Evolutionary conservation across 306 rosid genomes (phyloP).

Genomic region (Cicer arietinum): DNA sequence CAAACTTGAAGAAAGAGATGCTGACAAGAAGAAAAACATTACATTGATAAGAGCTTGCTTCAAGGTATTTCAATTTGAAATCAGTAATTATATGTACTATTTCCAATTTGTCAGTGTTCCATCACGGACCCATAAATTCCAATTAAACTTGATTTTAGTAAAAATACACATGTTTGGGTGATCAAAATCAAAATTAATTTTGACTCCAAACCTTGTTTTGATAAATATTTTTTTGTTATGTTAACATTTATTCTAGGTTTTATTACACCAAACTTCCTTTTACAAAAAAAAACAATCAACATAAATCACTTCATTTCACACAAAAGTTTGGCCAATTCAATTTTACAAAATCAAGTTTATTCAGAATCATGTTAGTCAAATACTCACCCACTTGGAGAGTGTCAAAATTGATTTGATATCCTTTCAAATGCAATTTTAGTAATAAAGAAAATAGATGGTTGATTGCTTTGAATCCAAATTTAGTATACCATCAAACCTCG

Average conservation of each 20-base stretch:
- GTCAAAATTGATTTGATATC: background rate
- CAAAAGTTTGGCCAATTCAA: background rate
- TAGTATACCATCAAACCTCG: background rate
- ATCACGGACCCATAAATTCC: too few species aligned
- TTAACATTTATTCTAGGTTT: background rate
- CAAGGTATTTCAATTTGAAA: too few species aligned
- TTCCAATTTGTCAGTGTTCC: too few species aligned
- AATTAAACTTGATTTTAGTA: background rate
- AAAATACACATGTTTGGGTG: background rate
- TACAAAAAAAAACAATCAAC: background rate
- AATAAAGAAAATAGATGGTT: background rate
- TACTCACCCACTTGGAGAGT: slow-evolving; percentile 9
- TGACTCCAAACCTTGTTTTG: background rate
- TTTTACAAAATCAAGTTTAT: slow-evolving; percentile 11
- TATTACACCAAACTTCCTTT: background rate
- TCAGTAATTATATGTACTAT: too few species aligned
- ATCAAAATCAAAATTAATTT: background rate
- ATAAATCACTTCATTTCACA: background rate
- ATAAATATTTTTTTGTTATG: background rate
- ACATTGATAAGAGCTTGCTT: too few species aligned
- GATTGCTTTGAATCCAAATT: background rate
- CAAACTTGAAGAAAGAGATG: slow-evolving; percentile 91
- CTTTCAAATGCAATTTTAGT: background rate
- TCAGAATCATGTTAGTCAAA: background rate
- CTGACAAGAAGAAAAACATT: slow-evolving; percentile 56